phyloP scores from a whole-genome alignment of 495 filamentous ascomycete genomes.

The Pseudomonodictys pantanalensis region DNA sequence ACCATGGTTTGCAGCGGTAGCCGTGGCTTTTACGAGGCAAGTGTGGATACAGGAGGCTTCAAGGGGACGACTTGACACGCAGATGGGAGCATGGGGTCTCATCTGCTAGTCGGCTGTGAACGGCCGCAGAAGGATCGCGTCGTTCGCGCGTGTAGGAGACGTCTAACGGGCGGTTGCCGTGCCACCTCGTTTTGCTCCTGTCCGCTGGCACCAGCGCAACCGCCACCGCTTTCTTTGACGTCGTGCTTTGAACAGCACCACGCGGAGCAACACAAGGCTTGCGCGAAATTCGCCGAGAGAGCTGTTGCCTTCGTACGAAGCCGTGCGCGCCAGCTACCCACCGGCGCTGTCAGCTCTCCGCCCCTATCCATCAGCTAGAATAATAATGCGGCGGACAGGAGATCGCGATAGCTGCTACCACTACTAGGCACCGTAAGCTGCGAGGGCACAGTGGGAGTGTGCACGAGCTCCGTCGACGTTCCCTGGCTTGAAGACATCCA shows the following conservation, averaged over 20 bases:
- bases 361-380: constrained; percentile 7
- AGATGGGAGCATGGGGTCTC: neutral
- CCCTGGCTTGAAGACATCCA: constrained; percentile 8
- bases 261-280: neutral
- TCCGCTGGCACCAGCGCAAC: neutral
- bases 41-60: neutral
- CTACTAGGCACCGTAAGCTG: constrained; percentile 1
- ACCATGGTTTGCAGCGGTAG: neutral
- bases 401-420: constrained; percentile 16
- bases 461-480: constrained; percentile 11
- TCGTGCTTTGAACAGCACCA: constrained; percentile 5
- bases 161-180: constrained; percentile 23
- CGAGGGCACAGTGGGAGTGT: neutral
- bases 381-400: neutral
- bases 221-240: constrained; percentile 13
- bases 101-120: neutral
- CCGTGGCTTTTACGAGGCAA: neutral
- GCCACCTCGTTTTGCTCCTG: constrained; percentile 21
- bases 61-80: constrained; percentile 6
- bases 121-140: constrained; percentile 1
- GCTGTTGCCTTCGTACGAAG: constrained; percentile 10
- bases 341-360: neutral
- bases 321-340: neutral
- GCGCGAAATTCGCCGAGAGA: constrained; percentile 9
- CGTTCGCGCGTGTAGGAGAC: constrained; percentile 9